Percentiles rank a stretch among this genome's conserved stretches.
phyloP scores from a whole-genome alignment of 345 rosid genomes.

The Moringa oleifera region DNA sequence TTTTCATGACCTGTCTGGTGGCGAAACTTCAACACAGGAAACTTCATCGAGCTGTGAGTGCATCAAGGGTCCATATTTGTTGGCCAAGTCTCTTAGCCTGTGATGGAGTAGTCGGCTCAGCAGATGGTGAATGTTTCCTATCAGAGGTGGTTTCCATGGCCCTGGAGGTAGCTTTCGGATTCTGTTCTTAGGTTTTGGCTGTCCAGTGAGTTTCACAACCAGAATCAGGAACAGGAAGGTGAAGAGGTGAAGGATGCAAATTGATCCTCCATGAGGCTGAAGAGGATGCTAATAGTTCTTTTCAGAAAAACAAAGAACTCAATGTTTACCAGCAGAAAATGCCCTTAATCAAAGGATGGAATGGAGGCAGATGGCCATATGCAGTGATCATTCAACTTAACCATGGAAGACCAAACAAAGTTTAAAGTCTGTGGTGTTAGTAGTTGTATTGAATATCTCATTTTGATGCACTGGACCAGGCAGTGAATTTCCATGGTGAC shows the following conservation, averaged over 20 bases:
- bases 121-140: neutral
- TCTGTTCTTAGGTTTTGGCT: neutral
- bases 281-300: too few species aligned
- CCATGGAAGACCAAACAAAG: too few species aligned
- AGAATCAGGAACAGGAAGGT: conserved; percentile 16
- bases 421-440: too few species aligned
- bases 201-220: neutral
- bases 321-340: too few species aligned
- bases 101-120: neutral
- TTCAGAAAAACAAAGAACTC: too few species aligned
- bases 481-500: too few species aligned
- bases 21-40: neutral
- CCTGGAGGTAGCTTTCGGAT: conserved; percentile 26
- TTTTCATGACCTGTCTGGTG: neutral
- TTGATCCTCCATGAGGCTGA: conserved; percentile 14
- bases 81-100: neutral
- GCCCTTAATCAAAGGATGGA: too few species aligned
- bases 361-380: too few species aligned
- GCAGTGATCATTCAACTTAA: too few species aligned
- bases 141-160: conserved; percentile 25
- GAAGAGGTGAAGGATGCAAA: conserved; percentile 4
- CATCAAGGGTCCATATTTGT: conserved; percentile 3
- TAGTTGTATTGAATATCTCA: too few species aligned
- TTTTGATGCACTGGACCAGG: too few species aligned
- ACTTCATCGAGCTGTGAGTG: neutral